Base-by-base conservation (phyloP, 176 grass and related monocot species). In the Lolium perenne region DNA sequence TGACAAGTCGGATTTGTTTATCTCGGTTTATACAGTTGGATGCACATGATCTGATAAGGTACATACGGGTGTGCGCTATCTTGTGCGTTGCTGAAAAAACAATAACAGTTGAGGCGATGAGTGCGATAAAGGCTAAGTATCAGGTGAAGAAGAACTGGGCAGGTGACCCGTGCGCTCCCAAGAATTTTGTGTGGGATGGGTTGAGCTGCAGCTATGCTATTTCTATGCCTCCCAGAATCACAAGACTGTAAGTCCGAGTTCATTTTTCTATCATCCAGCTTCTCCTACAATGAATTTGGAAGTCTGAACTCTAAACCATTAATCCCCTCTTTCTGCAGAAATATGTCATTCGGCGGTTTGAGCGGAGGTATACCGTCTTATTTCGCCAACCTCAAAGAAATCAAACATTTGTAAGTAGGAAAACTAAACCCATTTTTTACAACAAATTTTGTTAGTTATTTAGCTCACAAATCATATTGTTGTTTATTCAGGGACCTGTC, bases 401-500 rank as follows among this genome's bases (percentile, higher is more conserved):
- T 95, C 22, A 70, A 92, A 41, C 57, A 62, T 22, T 26, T 92
- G 93, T 95, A 86, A 56, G 79, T 84, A 3, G 7, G 2, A 9
- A 47, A 6, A 74, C 61, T 62, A 23, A 9, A 23, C 18, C 20
- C 13, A 18, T 56, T 48, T 73, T 73, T 77, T 9, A 76, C 2
- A 8, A 38, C 8, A 32, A 45, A 16, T 55, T 54, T 55, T 78
- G 5, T 4, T 12, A 43, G 9, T 21, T 1, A 38, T 14, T 3
- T 15, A 70, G 67, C 56, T 38, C 20, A n/a, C 56, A 45, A 6
- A 60, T 60, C 7, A 0, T 12, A 2, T 73, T 70, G 35, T 43
- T 16, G 20, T 43, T 61, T 61, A 40, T 91, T 79, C 86, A 95
- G 91, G 71, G 88, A 95, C 53, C 84, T 95, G 25, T 95, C 93